Evolutionary conservation across 2,329 filamentous ascomycete genomes (phyloP).

Genomic region (Fusarium bactridioides): DNA sequence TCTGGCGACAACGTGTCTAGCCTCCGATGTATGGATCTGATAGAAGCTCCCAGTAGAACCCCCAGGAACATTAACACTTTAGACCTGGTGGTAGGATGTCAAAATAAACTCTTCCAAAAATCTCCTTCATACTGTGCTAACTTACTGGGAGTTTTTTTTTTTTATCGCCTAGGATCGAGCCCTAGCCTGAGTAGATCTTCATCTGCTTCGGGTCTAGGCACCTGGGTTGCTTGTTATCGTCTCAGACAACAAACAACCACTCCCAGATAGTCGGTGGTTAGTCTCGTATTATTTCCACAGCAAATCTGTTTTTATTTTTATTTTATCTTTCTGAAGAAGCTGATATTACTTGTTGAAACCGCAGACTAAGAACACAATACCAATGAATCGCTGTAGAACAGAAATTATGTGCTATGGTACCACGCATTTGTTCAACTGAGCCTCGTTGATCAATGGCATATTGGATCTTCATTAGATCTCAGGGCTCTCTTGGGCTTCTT

Average conservation of each 20-base stretch:
- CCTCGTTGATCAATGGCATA: background rate
- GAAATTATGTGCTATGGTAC: background rate
- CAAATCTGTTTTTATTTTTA: background rate
- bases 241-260: background rate
- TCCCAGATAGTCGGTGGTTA: background rate
- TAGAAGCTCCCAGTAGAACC: background rate
- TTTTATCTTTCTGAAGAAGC: background rate
- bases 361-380: background rate
- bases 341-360: background rate
- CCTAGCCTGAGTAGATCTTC: background rate
- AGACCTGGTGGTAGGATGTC: background rate
- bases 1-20: conserved; percentile 40
- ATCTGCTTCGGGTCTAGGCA: background rate
- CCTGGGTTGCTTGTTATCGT: background rate
- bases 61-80: background rate
- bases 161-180: background rate
- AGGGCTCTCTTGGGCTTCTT: background rate
- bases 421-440: background rate
- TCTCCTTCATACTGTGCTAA: background rate
- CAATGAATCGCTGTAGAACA: background rate
- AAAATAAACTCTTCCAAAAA: background rate
- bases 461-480: background rate
- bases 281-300: background rate
- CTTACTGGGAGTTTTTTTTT: background rate
- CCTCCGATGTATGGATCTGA: conserved; percentile 7